Percentiles rank a stretch among this genome's conserved stretches.
phyloP scores from a whole-genome alignment of 495 filamentous ascomycete genomes.

The Tuber umbilicatum region DNA sequence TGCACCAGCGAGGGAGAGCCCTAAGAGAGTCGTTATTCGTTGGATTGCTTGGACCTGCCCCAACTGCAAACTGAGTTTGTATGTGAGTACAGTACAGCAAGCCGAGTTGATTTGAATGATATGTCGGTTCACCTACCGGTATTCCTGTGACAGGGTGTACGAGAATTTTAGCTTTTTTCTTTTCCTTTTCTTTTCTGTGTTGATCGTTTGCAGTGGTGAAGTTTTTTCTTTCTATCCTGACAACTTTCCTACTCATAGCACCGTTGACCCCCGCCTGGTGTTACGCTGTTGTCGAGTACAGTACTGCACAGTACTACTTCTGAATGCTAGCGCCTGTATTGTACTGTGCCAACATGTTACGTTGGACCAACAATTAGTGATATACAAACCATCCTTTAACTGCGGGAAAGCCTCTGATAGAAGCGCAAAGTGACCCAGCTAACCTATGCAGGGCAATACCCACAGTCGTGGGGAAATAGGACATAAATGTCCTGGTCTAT shows the following conservation, averaged over 20 bases:
- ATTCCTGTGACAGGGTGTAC: background rate
- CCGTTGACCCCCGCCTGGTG: background rate
- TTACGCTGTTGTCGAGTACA: background rate
- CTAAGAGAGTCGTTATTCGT: too few species aligned
- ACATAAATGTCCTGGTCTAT: background rate
- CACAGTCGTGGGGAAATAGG: background rate
- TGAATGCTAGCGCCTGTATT: background rate
- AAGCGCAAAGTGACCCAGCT: background rate
- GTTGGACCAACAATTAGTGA: background rate
- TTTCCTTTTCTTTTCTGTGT: background rate
- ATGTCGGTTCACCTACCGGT: background rate
- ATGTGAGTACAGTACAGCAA: background rate
- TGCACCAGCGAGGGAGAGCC: background rate
- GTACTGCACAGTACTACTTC: too few species aligned
- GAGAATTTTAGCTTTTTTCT: background rate
- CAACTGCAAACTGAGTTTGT: background rate
- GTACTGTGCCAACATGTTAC: background rate
- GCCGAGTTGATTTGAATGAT: background rate
- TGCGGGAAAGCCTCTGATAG: too few species aligned
- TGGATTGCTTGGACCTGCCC: background rate
- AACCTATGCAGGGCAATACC: background rate
- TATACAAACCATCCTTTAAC: background rate
- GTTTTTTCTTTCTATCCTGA: too few species aligned
- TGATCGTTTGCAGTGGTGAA: too few species aligned
- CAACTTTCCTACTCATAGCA: background rate